Evolutionary conservation across 192 early-diverging fungal species (phyloP), one percentile per base, ranked within the genome.

Genomic region (Chytriomyces confervae): DNA sequence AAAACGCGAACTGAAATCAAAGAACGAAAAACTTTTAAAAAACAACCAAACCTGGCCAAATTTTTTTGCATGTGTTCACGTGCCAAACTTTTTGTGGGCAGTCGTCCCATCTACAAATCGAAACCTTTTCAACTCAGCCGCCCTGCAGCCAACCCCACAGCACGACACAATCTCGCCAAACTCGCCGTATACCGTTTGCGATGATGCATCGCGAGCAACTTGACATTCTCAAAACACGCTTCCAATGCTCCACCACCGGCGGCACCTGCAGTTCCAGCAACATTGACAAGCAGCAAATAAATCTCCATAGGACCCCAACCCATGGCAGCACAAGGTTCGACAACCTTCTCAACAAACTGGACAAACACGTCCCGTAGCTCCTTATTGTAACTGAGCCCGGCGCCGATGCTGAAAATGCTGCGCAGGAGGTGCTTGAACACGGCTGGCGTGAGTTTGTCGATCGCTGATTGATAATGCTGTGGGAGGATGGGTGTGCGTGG

Each of bases 311-410:
- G 46, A 11, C 43, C 20, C 68, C 68, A 69, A 3, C 71, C 61
- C n/a, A 23, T 10, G 10, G 51, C 16, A 16, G 13, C 20, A 61
- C 67, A 79, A 6, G 84, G 84, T 13, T 88, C 87, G 6, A 83
- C 75, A n/a, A 88, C 73, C 46, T 79, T 81, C 51, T 87, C 86
- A 48, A 84, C 60, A 7, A 88, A 43, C 4, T 63, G 80, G 8
- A 68, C 48, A 68, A 85, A 88, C 3, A 88, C 51, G 63, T 88
- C 87, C 8, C 85, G 61, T 18, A 85, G 51, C 29, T 88, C 86
- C 46, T 83, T 84, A 47, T 66, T 51, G 47, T 84, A 77, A 7
- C 62, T 50, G 7, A 86, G 73, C 10, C 66, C 61, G 11, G 76
- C 57, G 5, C 87, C 86, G 61, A 88, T 36, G 7, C 61, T 24